These are phyloP conservation scores for Fusarium devonianum DNA, from an alignment of 2,329 filamentous ascomycete species.

Conservation along the genomic window DNA sequence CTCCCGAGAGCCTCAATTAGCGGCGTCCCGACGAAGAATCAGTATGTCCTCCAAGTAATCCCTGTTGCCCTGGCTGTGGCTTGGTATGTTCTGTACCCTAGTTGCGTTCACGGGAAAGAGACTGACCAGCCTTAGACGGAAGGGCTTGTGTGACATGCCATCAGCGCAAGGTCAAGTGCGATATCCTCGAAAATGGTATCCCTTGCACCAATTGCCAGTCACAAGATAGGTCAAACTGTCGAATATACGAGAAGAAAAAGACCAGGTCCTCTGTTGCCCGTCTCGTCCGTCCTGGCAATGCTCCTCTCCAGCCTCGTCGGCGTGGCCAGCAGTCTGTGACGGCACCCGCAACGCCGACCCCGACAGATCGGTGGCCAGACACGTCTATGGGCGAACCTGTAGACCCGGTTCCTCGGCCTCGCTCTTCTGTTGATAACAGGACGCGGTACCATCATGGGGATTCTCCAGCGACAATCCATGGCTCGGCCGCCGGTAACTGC, in stretches of 20 bases:
- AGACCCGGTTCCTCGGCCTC: constrained; percentile 18
- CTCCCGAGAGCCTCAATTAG: neutral
- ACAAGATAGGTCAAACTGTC: constrained; percentile 52
- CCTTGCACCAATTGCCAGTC: constrained; percentile 58
- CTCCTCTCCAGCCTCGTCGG: constrained; percentile 56
- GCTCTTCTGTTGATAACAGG: constrained; percentile 15
- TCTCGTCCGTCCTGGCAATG: constrained; percentile 40
- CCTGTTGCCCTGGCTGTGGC: no score
- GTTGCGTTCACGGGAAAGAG: no score
- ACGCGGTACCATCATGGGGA: constrained; percentile 8
- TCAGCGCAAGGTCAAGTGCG: constrained; percentile 59
- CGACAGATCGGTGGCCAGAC: constrained; percentile 23
- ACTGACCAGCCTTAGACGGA: constrained; percentile 39
- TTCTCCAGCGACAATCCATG: constrained; percentile 23
- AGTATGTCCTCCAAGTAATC: constrained; percentile 17
- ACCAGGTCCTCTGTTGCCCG: constrained; percentile 45
- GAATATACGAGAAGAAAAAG: constrained; percentile 58
- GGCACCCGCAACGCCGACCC: constrained; percentile 33
- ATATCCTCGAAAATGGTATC: constrained; percentile 54
- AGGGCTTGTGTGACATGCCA: constrained; percentile 58
- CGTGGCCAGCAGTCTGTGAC: constrained; percentile 47
- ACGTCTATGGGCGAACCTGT: neutral
- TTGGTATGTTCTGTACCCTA: no score
- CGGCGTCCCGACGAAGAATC: constrained; percentile 11
- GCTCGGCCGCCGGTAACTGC: constrained; percentile 39